Evolutionary conservation across 208 protist genomes (phyloP).

Genomic region (Crithidia fasciculata): DNA sequence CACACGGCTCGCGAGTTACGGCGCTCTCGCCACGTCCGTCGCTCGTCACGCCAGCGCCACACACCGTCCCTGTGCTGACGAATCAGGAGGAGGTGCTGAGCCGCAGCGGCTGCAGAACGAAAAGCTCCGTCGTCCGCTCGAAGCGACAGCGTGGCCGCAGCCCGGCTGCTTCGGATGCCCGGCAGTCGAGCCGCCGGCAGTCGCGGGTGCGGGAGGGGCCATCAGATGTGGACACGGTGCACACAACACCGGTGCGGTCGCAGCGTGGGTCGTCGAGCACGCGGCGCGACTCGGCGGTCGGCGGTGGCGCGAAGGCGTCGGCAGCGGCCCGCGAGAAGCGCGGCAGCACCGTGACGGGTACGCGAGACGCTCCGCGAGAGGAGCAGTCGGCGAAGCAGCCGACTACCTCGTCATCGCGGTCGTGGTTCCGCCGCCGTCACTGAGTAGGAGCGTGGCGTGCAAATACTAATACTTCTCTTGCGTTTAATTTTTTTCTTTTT

Average conservation of each 20-base stretch:
- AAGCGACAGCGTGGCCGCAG: background rate
- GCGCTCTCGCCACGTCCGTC: background rate
- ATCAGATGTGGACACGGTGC: too few relatives aligned
- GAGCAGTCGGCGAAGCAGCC: background rate
- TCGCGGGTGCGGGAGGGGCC: too few relatives aligned
- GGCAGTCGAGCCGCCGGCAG: too few relatives aligned
- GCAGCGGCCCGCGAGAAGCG: background rate
- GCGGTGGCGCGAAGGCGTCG: background rate
- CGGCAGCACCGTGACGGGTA: background rate
- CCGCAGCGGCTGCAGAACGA: background rate
- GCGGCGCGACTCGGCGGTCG: background rate
- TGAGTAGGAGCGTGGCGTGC: background rate
- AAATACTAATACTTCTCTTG: too few relatives aligned
- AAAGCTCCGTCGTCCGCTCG: background rate
- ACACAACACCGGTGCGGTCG: background rate
- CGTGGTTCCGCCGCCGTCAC: background rate
- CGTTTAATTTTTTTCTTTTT: too few relatives aligned
- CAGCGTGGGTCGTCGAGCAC: background rate
- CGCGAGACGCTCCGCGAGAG: background rate
- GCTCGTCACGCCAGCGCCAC: too few relatives aligned
- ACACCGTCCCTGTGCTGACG: background rate
- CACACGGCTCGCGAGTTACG: background rate
- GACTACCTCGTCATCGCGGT: background rate
- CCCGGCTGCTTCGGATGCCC: too few relatives aligned
- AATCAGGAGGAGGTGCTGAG: slow-evolving; percentile 4